phyloP scores from a whole-genome alignment of 257 asterid species.

The Knoxia roxburghii region DNA sequence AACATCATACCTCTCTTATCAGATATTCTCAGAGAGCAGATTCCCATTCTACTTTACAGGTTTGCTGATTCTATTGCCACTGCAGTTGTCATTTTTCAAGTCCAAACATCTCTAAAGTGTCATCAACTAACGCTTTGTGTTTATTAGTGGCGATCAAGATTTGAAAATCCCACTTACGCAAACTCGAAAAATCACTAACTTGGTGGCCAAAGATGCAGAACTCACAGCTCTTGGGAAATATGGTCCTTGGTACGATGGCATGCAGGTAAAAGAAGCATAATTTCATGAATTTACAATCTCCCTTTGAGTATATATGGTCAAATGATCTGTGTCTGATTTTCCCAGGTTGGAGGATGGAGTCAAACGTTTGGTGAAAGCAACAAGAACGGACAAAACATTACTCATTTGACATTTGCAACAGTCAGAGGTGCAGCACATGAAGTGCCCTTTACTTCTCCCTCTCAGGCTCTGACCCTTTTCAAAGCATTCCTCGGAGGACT shows the following conservation, averaged over 20 bases:
- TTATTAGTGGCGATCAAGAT: conserved; percentile 31
- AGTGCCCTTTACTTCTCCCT: conserved; percentile 28
- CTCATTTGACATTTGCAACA: conserved; percentile 23
- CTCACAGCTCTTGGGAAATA: conserved; percentile 16
- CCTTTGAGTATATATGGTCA: background rate
- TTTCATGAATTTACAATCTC: background rate
- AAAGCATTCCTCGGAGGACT: conserved; percentile 10
- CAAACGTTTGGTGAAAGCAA: conserved; percentile 16
- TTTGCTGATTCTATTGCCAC: conserved; percentile 2
- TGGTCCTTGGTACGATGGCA: conserved; percentile 31
- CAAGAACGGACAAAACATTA: conserved; percentile 4
- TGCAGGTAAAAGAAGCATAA: conserved; percentile 27
- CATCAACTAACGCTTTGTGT: background rate
- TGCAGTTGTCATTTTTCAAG: background rate
- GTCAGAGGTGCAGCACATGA: conserved; percentile 26
- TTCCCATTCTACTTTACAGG: conserved; percentile 28
- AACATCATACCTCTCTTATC: conserved; percentile 21
- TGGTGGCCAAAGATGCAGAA: conserved; percentile 16
- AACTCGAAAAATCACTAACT: conserved; percentile 19
- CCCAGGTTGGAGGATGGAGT: conserved; percentile 26
- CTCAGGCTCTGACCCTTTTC: conserved; percentile 24
- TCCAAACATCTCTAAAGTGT: background rate
- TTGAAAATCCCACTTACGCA: conserved; percentile 23
- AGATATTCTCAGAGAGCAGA: conserved; percentile 15
- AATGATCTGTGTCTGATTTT: background rate